Evolutionary conservation across 495 filamentous ascomycete species (phyloP), one percentile per base, ranked within the genome.

Genomic region (Talaromyces adpressus): DNA sequence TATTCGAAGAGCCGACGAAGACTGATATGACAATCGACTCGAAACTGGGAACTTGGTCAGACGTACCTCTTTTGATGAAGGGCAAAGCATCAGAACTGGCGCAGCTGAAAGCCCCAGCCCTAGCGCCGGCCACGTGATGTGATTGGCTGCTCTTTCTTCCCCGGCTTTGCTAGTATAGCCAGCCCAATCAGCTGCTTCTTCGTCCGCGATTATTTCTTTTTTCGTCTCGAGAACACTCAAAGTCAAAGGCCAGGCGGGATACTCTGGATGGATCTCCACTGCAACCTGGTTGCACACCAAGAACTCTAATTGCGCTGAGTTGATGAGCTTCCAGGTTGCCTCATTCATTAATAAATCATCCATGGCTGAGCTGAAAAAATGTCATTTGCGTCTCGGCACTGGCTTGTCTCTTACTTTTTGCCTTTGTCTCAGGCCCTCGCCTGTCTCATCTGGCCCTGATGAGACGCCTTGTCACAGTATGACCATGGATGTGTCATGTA

Each of bases 91-190:
- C 23, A 29, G 22, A 7, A 30, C 12, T 56, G 52, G 52, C 52
- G 52, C 52, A 56, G 52, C 52, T 56, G 52, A 56, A 56, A 56
- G 27, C 27, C 27, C 52, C 52, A 56, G 52, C 52, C 52, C 52
- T 56, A 56, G 52, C 22, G 27, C 2, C 23, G 3, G 23, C 9
- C 23, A 16, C 9, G 27, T 56, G 52, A 23, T n/a, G 7, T 29
- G 52, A 56, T 56, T 56, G 52, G 52, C 20, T 11, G 22, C 27
- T 16, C 12, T 29, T 29, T 27, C 22, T 56, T 29, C 22, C 22
- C 52, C 27, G 22, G 52, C 52, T 29, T 56, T 56, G 27, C 23
- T 56, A 29, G 14, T 29, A 29, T 56, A 6, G 3, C 16, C 52
- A 14, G 52, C 12, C 52, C 52, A 56, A 56, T 56, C 22, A 29